phyloP scores from a whole-genome alignment of 2,329 filamentous ascomycete species.

The Bipolaris bicolor region DNA sequence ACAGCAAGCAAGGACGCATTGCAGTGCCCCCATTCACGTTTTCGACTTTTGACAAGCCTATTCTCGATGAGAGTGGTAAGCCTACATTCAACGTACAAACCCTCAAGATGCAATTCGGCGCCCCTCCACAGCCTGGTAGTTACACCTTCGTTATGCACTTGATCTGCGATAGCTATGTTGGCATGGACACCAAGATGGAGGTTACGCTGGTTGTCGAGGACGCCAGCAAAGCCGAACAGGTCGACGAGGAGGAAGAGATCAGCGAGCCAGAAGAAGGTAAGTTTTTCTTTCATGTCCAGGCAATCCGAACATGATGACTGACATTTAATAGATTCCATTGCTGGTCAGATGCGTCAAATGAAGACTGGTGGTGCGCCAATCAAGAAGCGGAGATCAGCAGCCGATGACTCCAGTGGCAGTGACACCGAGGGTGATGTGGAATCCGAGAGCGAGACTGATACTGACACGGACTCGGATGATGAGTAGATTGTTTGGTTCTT shows the following conservation, averaged over 20 bases:
- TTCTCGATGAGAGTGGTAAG: conserved; percentile 78
- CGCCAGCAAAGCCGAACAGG: conserved; percentile 78
- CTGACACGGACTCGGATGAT: conserved; percentile 51
- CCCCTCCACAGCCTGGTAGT: conserved; percentile 87
- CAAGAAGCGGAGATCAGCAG: conserved; percentile 65
- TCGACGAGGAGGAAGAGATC: conserved; percentile 90
- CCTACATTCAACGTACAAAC: conserved; percentile 96
- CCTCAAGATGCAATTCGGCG: conserved; percentile 95
- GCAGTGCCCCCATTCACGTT: conserved; percentile 98
- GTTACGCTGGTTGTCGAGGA: conserved; percentile 90
- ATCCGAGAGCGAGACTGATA: conserved; percentile 58
- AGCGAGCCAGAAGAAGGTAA: conserved; percentile 97
- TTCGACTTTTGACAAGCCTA: conserved; percentile 85
- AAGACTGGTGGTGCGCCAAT: conserved; percentile 68
- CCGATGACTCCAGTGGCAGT: conserved; percentile 67
- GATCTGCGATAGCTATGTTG: conserved; percentile 92
- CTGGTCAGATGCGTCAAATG: conserved; percentile 86
- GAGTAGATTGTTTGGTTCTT: conserved; percentile 33
- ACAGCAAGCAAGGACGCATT: conserved; percentile 93
- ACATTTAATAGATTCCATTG: conserved; percentile 73
- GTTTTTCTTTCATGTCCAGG: conserved; percentile 42
- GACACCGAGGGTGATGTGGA: conserved; percentile 68
- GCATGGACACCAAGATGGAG: conserved; percentile 90
- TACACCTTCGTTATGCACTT: conserved; percentile 96
- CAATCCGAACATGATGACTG: conserved; percentile 24